These are phyloP conservation scores for Neoboletus subvelutipes DNA, from an alignment of 768 basidiomycete genomes.

Conservation along the genomic window DNA sequence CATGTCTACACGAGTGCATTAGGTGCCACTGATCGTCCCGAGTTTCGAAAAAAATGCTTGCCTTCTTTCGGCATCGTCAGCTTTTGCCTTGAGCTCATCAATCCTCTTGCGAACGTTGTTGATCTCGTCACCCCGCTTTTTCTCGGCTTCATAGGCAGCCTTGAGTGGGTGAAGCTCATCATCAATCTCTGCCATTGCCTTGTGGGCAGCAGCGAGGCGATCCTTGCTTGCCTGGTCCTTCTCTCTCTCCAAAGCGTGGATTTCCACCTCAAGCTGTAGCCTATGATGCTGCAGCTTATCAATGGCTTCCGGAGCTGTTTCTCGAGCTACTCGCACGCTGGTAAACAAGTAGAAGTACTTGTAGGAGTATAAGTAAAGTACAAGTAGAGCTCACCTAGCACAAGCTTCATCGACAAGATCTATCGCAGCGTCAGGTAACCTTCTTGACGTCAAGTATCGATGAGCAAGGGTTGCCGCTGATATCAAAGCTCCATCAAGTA, in stretches of 20 bases:
- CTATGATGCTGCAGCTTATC: constrained; percentile 87
- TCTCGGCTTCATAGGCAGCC: constrained; percentile 86
- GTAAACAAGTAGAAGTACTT: constrained; percentile 3
- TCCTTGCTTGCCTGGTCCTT: constrained; percentile 89
- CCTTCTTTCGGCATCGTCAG: constrained; percentile 89
- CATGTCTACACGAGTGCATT: constrained; percentile 43
- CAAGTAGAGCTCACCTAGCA: constrained; percentile 57
- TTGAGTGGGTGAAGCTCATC: constrained; percentile 81
- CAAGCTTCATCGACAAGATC: constrained; percentile 93
- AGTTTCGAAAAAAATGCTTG: constrained; percentile 34
- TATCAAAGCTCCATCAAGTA: constrained; percentile 85
- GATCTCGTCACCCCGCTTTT: constrained; percentile 77
- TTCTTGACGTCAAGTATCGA: constrained; percentile 83
- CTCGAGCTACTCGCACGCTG: constrained; percentile 86
- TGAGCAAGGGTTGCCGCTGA: constrained; percentile 88
- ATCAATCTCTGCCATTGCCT: constrained; percentile 79
- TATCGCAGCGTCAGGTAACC: constrained; percentile 84
- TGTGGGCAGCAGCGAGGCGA: constrained; percentile 68
- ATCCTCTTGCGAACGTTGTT: constrained; percentile 74
- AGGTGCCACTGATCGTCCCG: background rate
- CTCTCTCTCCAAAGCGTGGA: constrained; percentile 91
- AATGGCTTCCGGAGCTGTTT: constrained; percentile 92
- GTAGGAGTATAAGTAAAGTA: background rate
- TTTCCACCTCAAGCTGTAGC: constrained; percentile 90
- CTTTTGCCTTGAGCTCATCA: constrained; percentile 88